Evolutionary conservation across 2,329 filamentous ascomycete genomes (phyloP), one percentile per base, ranked within the genome.

Genomic region (Apiospora malaysiana): DNA sequence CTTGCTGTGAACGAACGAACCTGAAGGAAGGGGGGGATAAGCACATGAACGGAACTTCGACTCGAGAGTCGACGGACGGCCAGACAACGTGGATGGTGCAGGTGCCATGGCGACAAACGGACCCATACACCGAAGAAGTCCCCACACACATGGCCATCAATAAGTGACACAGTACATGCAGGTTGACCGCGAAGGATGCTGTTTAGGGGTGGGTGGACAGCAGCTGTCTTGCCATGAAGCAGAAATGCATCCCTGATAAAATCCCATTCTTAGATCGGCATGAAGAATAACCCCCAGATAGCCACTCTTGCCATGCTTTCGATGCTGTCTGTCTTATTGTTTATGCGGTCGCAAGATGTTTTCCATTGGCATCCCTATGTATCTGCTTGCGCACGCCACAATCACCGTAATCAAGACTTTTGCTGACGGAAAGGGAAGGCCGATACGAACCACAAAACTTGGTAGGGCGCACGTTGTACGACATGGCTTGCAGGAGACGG

Each of bases 51-150:
- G 32, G 49, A 56, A 56, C 49, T 25, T 59, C 27, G 49, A 59
- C 51, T 45, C 25, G 56, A n/a, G n/a, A n/a, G n/a, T n/a, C n/a
- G n/a, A n/a, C n/a, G n/a, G n/a, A 63, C 56, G 56, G 32, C 56
- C 56, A 63, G 56, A 40, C 56, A 63, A 63, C 56, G 56, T 63
- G 56, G 56, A 63, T n/a, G 56, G 56, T 63, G 56, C 56, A 63
- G 56, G 56, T 63, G 56, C 56, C 56, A 63, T 63, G 32, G 56
- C 56, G 56, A 63, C 56, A 63, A 63, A 63, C 27, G 56, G 32
- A n/a, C 56, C 56, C 56, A 63, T 63, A 40, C 45, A 47, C 56
- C 56, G 56, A 63, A 23, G n/a, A n/a, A 32, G 56, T 32, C 37
- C 56, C 51, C 56, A 63, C 56, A 63, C 56, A 63, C 56, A 63